Percentiles rank a stretch among this genome's conserved stretches.
phyloP scores from a whole-genome alignment of 164 flowering plant genomes.

The Akebia trifoliata region DNA sequence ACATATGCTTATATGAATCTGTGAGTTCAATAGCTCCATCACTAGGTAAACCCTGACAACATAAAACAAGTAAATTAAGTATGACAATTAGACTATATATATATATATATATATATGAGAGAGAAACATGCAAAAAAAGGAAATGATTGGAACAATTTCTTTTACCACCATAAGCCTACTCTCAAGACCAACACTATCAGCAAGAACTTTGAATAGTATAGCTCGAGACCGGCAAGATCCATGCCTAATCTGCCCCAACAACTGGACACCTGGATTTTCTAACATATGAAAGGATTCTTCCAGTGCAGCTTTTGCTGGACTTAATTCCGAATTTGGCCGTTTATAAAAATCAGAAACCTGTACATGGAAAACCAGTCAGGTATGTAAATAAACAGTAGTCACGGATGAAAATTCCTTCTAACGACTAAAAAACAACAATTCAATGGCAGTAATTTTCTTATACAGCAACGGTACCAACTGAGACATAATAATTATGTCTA shows the following conservation, averaged over 20 bases:
- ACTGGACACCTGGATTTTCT: constrained; percentile 59
- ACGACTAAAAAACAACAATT: neutral
- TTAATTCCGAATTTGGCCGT: constrained; percentile 59
- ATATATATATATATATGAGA: neutral
- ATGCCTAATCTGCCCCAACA: constrained; percentile 85
- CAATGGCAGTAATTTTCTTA: no score
- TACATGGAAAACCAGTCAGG: neutral
- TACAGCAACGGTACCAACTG: no score
- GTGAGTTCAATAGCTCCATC: constrained; percentile 56
- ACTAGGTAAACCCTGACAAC: constrained; percentile 74
- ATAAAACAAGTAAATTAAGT: neutral
- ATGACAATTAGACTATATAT: no score
- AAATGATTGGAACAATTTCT: no score
- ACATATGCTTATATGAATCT: constrained; percentile 88
- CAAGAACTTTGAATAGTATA: constrained; percentile 90
- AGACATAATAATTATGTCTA: no score
- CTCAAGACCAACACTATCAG: constrained; percentile 94
- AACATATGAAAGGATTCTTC: constrained; percentile 57
- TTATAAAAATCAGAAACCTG: constrained; percentile 89
- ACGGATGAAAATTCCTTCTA: neutral
- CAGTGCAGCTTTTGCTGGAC: constrained; percentile 67
- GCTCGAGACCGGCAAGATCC: constrained; percentile 95
- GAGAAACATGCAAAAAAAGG: no score
- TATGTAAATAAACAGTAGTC: neutral
- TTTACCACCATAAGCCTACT: constrained; percentile 86